Evolutionary conservation across 257 asterid genomes (phyloP), one percentile per base, ranked within the genome.

Genomic region (Solanum stenotomum): DNA sequence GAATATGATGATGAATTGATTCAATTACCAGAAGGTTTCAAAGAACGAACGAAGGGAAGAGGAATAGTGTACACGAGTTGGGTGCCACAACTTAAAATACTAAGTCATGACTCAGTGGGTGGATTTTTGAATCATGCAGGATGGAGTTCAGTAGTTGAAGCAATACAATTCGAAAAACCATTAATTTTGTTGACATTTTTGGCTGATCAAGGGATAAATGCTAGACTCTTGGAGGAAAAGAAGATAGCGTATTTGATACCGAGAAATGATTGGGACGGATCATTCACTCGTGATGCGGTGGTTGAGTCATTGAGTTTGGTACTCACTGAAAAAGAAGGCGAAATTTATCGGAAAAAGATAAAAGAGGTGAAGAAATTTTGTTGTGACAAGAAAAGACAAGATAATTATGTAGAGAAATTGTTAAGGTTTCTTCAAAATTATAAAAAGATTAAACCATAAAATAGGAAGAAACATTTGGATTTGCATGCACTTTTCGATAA

Each of bases 51-150:
- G 63, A 52, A 16, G 23, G 63, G 23, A 16, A 52, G 63, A 52
- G 63, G 63, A 52, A 52, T 52, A 16, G 23, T 52, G 23, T 52
- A 52, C 63, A 52, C 59, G 75, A 72, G 23, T 6, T 91, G 93
- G 93, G 91, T 89, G 12, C 90, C 93, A 4, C 93, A 91, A 25
- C 29, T 77, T 38, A 76, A 61, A 82, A 89, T 91, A 71, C 63
- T 91, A 83, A 90, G 83, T 37, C 88, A 91, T 56, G 92, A 63
- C 14, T 91, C 91, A 0, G 87, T 90, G 2, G 93, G 91, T 52
- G 93, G 89, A 4, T 91, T 90, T 88, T 81, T 91, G 89, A 91
- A 87, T 83, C 92, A 91, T 49, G 87, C 87, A 0, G 92, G 92
- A 42, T 91, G 91, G 90, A 88, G 92, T 27, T 91, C 92, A 40